Conservation (phyloP, 306 rosid genomes). For the Prunus kanzakura region DNA sequence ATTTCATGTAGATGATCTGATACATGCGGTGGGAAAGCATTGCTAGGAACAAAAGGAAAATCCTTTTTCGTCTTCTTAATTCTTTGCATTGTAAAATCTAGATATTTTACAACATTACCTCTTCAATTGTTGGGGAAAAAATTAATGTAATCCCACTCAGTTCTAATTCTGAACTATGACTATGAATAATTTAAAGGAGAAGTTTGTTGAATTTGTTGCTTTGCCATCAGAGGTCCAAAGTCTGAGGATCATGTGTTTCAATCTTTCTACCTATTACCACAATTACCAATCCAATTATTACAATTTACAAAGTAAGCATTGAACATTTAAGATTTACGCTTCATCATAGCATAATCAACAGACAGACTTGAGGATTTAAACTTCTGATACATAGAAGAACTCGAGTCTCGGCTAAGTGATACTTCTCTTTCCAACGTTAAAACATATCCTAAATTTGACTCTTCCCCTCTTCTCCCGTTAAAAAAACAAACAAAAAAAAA, state of each 20-base stretch:
- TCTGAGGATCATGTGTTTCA: not conserved
- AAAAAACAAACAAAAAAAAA: no score
- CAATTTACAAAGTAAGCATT: no score
- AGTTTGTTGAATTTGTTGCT: no score
- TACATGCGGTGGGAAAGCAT: not conserved
- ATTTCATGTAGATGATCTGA: constrained; percentile 13
- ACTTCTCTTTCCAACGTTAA: no score
- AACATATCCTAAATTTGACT: no score
- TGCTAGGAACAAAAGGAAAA: not conserved
- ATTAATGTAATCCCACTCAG: not conserved
- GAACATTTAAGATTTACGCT: no score
- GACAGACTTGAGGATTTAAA: no score
- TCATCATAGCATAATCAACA: no score
- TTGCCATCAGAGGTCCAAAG: not conserved
- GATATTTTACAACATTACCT: not conserved
- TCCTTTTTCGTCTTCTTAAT: not conserved
- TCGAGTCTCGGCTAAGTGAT: no score
- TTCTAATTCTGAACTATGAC: not conserved
- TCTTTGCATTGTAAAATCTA: not conserved
- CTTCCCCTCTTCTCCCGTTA: no score
- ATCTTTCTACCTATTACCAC: not conserved
- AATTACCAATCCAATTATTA: no score
- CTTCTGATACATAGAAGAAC: no score
- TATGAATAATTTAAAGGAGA: not conserved
- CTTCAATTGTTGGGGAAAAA: not conserved